A percentile compares a stretch with the other conserved stretches of the same genome.
phyloP scores from a whole-genome alignment of 306 rosid genomes.

The Potentilla sterilis region DNA sequence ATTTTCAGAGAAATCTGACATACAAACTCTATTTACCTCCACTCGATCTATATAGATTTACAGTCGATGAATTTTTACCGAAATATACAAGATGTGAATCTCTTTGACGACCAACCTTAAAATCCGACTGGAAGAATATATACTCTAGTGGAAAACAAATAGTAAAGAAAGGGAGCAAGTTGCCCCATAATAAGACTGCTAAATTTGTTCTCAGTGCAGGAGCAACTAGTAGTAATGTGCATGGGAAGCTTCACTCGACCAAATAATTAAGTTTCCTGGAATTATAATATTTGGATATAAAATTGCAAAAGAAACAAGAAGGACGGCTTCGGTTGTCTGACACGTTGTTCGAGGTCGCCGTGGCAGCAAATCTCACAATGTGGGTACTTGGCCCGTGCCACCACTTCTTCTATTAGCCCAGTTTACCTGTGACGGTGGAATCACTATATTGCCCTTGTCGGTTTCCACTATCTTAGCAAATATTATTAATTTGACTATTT shows the following conservation, averaged over 20 bases:
- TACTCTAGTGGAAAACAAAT: neutral
- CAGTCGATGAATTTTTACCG: too few species aligned
- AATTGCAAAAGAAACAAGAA: slow-evolving; percentile 15
- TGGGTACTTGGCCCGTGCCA: neutral
- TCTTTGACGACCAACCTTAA: neutral
- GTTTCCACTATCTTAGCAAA: neutral
- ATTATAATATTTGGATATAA: neutral
- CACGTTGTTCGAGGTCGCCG: slow-evolving; percentile 28
- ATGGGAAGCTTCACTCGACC: neutral
- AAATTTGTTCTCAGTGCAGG: slow-evolving; percentile 1
- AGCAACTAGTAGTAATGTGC: neutral
- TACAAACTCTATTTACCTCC: neutral
- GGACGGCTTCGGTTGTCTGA: slow-evolving; percentile 22
- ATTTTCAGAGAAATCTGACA: too few species aligned
- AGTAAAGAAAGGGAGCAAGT: neutral
- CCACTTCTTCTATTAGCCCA: neutral
- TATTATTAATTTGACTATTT: too few species aligned
- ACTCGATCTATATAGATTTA: neutral
- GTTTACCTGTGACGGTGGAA: neutral
- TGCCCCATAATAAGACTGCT: neutral
- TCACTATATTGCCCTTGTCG: neutral
- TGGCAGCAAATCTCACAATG: neutral
- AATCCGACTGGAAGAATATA: neutral
- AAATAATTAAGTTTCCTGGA: neutral
- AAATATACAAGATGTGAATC: neutral